These are phyloP conservation scores for Microascus cirrosus DNA, from an alignment of 2,329 filamentous ascomycete genomes.

Conservation along the genomic window DNA sequence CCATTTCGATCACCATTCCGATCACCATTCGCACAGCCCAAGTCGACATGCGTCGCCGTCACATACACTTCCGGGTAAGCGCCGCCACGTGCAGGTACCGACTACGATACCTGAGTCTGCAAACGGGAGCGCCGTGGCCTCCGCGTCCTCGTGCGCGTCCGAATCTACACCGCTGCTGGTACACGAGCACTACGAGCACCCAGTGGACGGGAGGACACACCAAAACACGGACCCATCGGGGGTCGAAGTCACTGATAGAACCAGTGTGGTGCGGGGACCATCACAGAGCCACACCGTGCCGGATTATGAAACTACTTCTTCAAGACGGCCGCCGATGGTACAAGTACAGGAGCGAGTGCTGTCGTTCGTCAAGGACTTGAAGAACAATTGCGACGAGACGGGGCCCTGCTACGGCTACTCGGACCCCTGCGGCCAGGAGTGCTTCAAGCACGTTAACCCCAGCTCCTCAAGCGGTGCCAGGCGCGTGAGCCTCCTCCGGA, in stretches of 20 bases:
- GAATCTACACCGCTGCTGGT: constrained; percentile 40
- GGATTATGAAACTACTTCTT: background rate
- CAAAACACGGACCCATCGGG: constrained; percentile 9
- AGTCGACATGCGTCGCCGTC: constrained; percentile 14
- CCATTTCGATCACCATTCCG: background rate
- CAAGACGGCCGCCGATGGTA: constrained; percentile 37
- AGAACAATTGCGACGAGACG: constrained; percentile 47
- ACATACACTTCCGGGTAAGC: background rate
- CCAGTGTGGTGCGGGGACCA: background rate
- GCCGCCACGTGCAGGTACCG: background rate
- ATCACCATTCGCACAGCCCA: constrained; percentile 9
- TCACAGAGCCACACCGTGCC: background rate
- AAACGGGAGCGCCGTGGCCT: constrained; percentile 7
- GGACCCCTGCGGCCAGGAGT: constrained; percentile 55
- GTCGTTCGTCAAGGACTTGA: constrained; percentile 56
- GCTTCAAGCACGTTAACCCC: constrained; percentile 44
- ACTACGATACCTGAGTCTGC: constrained; percentile 5
- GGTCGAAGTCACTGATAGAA: background rate
- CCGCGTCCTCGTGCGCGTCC: constrained; percentile 13
- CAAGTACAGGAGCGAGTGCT: constrained; percentile 45
- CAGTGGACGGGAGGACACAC: background rate
- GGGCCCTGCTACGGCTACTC: constrained; percentile 54
- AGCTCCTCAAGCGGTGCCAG: constrained; percentile 22
- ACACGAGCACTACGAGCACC: constrained; percentile 3
- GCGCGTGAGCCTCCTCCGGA: constrained; percentile 8